phyloP scores from a whole-genome alignment of 768 basidiomycete species.

The Tylopilus plumbeoviolaceoides region DNA sequence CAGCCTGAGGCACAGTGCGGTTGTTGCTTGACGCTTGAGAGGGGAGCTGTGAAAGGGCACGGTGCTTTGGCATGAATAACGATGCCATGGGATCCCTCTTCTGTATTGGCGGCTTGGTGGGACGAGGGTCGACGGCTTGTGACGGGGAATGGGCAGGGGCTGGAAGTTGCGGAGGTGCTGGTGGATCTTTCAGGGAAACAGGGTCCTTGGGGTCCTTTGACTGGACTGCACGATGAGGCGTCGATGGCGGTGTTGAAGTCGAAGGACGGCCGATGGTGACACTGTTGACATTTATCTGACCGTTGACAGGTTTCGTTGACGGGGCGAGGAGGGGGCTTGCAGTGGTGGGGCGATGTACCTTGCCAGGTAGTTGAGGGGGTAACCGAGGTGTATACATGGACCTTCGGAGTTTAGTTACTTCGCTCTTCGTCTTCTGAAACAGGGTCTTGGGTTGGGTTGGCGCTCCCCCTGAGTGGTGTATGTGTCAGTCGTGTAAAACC shows the following conservation, averaged over 20 bases:
- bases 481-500: conserved; percentile 13
- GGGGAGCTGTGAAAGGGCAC: conserved; percentile 54
- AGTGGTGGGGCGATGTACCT: conserved; percentile 36
- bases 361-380: conserved; percentile 50
- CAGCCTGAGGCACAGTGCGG: conserved; percentile 15
- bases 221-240: conserved; percentile 33
- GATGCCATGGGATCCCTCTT: conserved; percentile 64
- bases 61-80: conserved; percentile 74
- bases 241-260: conserved; percentile 7
- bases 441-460: conserved; percentile 56
- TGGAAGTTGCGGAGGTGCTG: conserved; percentile 20
- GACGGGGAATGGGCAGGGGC: conserved; percentile 12
- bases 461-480: conserved; percentile 33
- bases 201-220: conserved; percentile 9
- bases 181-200: conserved; percentile 19
- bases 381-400: conserved; percentile 52
- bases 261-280: conserved; percentile 40
- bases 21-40: conserved; percentile 26
- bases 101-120: conserved; percentile 35
- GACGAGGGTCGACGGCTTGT: conserved; percentile 25
- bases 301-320: conserved; percentile 27
- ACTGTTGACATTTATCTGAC: conserved; percentile 50
- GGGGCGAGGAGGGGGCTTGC: conserved; percentile 34
- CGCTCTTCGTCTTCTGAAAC: conserved; percentile 72
- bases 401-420: conserved; percentile 65